A percentile compares a stretch with the other conserved stretches of the same genome.
phyloP scores from a whole-genome alignment of 352 stramenopile genomes.

The Phytopythium oedochilum region DNA sequence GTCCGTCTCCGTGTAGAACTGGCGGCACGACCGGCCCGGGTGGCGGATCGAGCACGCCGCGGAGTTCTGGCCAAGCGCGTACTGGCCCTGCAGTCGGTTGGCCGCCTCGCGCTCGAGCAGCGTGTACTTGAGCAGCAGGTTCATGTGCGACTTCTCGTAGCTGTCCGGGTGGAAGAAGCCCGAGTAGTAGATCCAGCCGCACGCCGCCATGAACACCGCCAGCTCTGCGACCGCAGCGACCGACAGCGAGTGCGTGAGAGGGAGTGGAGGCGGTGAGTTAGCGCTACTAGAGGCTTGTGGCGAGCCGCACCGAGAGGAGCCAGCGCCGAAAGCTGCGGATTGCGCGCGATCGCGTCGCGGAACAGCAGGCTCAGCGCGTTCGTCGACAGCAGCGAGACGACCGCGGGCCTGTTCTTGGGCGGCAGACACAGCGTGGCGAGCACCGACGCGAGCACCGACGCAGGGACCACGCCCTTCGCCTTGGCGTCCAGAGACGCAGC shows the following conservation, averaged over 20 bases:
- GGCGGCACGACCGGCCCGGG: slow-evolving; percentile 24
- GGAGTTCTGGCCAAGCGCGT: slow-evolving; percentile 37
- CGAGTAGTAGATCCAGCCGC: slow-evolving; percentile 62
- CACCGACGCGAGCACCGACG: slow-evolving; percentile 27
- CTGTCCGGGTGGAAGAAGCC: slow-evolving; percentile 54
- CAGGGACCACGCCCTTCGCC: slow-evolving; percentile 7
- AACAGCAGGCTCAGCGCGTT: slow-evolving; percentile 39
- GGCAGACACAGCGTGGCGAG: slow-evolving; percentile 25
- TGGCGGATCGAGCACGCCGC: slow-evolving; percentile 45
- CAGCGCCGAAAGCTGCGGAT: slow-evolving; percentile 27
- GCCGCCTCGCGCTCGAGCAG: slow-evolving; percentile 29
- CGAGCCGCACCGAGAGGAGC: slow-evolving; percentile 25
- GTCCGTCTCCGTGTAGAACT: slow-evolving; percentile 32
- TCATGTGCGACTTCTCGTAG: slow-evolving; percentile 49
- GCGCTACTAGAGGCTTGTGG: no score
- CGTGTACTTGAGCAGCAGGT: slow-evolving; percentile 59
- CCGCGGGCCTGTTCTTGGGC: slow-evolving; percentile 28
- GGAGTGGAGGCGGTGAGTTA: background rate
- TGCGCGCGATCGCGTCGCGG: slow-evolving; percentile 13
- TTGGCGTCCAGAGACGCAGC: background rate
- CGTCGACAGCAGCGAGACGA: slow-evolving; percentile 50
- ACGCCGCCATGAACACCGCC: slow-evolving; percentile 37
- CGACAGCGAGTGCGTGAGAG: no score
- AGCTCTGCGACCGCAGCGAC: no score
- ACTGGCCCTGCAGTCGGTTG: slow-evolving; percentile 30